Conservation (phyloP, 805 yeast species). For the Myxozyma sirexii region DNA sequence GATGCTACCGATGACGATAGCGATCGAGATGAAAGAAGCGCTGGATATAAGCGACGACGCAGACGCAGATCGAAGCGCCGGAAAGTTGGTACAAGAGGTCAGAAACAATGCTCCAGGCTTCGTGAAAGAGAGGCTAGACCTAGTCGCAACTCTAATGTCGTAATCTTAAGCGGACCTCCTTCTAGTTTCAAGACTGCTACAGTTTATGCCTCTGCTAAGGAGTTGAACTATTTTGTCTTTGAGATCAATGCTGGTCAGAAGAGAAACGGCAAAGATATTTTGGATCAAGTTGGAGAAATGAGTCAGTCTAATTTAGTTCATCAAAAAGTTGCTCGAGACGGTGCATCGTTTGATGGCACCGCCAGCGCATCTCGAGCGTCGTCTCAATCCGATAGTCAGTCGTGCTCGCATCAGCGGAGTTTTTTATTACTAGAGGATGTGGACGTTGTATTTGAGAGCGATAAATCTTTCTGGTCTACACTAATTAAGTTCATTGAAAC, state of each 20-base stretch:
- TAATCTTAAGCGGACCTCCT: slow-evolving; percentile 67
- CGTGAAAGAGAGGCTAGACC: slow-evolving; percentile 15
- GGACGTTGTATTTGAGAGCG: slow-evolving; percentile 75
- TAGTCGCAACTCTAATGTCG: slow-evolving; percentile 40
- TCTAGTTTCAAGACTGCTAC: slow-evolving; percentile 82
- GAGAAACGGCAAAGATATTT: slow-evolving; percentile 72
- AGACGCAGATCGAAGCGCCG: slow-evolving; percentile 12
- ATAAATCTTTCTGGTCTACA: slow-evolving; percentile 78
- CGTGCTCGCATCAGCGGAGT: slow-evolving; percentile 51
- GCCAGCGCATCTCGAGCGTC: slow-evolving; percentile 9
- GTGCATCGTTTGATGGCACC: background rate
- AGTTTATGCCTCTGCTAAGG: slow-evolving; percentile 65
- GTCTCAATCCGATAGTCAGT: background rate
- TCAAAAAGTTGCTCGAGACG: slow-evolving; percentile 7
- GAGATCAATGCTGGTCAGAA: slow-evolving; percentile 78
- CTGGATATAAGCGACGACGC: slow-evolving; percentile 4
- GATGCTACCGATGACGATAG: slow-evolving; percentile 11
- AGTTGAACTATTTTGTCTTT: slow-evolving; percentile 68
- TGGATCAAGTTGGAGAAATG: slow-evolving; percentile 67
- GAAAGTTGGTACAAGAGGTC: background rate
- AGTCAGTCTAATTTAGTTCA: slow-evolving; percentile 84
- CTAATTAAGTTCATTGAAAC: slow-evolving; percentile 61
- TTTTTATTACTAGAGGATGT: slow-evolving; percentile 83
- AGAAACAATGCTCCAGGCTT: slow-evolving; percentile 3
- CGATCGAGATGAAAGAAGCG: background rate